A percentile compares a stretch with the other conserved stretches of the same genome.
Evolutionary conservation across 2,329 filamentous ascomycete species (phyloP).

Genomic region (Elsinoe fawcettii): DNA sequence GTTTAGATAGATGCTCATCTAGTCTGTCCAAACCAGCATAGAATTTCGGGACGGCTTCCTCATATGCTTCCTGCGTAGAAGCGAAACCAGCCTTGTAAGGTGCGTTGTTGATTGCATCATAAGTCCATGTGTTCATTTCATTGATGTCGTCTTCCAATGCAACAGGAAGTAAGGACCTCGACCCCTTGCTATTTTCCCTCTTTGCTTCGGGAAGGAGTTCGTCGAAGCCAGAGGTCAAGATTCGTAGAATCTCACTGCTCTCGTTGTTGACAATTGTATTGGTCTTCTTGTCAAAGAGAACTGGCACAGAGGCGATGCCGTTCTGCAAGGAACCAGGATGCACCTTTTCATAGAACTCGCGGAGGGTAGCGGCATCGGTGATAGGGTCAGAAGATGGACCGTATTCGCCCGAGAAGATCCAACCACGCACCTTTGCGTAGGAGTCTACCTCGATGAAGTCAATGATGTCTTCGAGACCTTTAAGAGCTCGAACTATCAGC

Average conservation of each 20-base stretch:
- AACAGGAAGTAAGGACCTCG: conserved; percentile 60
- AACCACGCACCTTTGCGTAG: conserved; percentile 17
- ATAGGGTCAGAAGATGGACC: conserved; percentile 52
- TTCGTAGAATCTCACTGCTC: conserved; percentile 84
- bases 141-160: conserved; percentile 62
- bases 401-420: conserved; percentile 55
- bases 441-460: conserved; percentile 40
- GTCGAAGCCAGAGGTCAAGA: conserved; percentile 79
- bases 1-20: conserved; percentile 58
- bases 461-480: conserved; percentile 44
- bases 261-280: conserved; percentile 83
- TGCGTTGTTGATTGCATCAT: conserved; percentile 52
- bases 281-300: conserved; percentile 70
- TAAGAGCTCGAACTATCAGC: conserved; percentile 42
- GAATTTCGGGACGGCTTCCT: conserved; percentile 60
- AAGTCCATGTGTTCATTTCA: conserved; percentile 70
- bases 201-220: conserved; percentile 41
- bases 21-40: conserved; percentile 71
- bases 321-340: conserved; percentile 52
- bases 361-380: conserved; percentile 59
- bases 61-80: conserved; percentile 74
- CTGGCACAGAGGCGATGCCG: conserved; percentile 75
- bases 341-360: conserved; percentile 64
- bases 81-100: conserved; percentile 65
- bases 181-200: conserved; percentile 45